Evolutionary conservation across 345 rosid species (phyloP).

Genomic region (Gossypium thurberi): DNA sequence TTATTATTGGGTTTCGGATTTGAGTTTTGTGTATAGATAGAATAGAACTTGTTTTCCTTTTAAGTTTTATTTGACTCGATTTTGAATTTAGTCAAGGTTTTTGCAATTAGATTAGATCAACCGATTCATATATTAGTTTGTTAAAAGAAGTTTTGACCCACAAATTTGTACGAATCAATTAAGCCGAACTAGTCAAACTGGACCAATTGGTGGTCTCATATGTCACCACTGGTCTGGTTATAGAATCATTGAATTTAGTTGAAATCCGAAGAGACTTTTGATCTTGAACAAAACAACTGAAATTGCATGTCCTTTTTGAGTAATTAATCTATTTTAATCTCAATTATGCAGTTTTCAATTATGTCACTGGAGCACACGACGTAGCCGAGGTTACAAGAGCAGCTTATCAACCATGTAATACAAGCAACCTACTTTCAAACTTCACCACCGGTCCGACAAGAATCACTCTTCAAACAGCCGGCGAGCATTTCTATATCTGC

Average conservation of each 20-base stretch:
- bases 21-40: too few relatives aligned
- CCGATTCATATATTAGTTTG: fast-evolving
- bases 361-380: slow-evolving; percentile 14
- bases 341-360: slow-evolving; percentile 27
- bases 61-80: too few relatives aligned
- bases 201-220: too few relatives aligned
- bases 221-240: too few relatives aligned
- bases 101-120: too few relatives aligned
- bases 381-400: slow-evolving; percentile 31
- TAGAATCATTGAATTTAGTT: too few relatives aligned
- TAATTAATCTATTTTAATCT: neutral
- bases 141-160: too few relatives aligned
- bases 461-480: slow-evolving; percentile 28
- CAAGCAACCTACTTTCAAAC: slow-evolving; percentile 11
- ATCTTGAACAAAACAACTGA: neutral
- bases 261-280: too few relatives aligned
- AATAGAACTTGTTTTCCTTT: too few relatives aligned
- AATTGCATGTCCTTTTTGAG: neutral
- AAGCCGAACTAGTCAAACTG: fast-evolving
- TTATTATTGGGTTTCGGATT: too few relatives aligned
- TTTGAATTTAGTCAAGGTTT: too few relatives aligned
- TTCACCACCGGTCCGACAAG: slow-evolving; percentile 26
- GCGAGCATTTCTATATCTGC: slow-evolving; percentile 39
- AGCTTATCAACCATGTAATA: slow-evolving; percentile 28
- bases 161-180: too few relatives aligned